Evolutionary conservation across 2,329 filamentous ascomycete genomes (phyloP).

Genomic region (Aureobasidium sp.): DNA sequence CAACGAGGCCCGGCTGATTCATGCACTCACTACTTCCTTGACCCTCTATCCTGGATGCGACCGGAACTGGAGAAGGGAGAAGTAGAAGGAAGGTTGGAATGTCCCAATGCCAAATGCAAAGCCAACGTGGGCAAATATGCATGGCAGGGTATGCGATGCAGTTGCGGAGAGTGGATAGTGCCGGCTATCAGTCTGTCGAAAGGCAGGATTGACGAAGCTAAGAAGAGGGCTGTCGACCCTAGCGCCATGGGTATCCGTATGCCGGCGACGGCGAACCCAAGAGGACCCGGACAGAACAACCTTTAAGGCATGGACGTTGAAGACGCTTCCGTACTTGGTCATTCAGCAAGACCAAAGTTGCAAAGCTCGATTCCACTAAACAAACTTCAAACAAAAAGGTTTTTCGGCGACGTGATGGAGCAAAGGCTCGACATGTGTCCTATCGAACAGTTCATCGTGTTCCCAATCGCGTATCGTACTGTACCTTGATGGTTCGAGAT

Average conservation of each 20-base stretch:
- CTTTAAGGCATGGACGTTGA: neutral
- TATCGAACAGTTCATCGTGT: no score
- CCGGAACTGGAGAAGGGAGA: conserved; percentile 72
- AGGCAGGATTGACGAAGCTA: conserved; percentile 67
- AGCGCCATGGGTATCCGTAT: conserved; percentile 29
- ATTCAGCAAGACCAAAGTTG: neutral
- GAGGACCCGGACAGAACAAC: conserved; percentile 9
- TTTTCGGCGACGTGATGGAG: neutral
- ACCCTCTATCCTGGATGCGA: conserved; percentile 94
- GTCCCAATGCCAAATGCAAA: conserved; percentile 78
- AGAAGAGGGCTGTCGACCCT: conserved; percentile 17
- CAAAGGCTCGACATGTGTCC: neutral
- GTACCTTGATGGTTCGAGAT: neutral
- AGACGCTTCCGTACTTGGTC: neutral
- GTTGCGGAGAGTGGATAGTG: conserved; percentile 82
- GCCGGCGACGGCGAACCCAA: conserved; percentile 22
- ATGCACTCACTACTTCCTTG: conserved; percentile 85
- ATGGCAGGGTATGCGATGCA: conserved; percentile 93
- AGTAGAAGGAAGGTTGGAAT: conserved; percentile 76
- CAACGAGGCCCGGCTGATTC: conserved; percentile 27
- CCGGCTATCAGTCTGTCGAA: conserved; percentile 83
- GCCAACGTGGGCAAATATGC: conserved; percentile 87
- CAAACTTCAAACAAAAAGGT: neutral
- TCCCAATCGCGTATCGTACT: neutral
- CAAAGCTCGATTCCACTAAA: neutral